Evolutionary conservation across 768 basidiomycete genomes (phyloP), one percentile per base, ranked within the genome.

Genomic region (Lactifluus hygrophoroides): DNA sequence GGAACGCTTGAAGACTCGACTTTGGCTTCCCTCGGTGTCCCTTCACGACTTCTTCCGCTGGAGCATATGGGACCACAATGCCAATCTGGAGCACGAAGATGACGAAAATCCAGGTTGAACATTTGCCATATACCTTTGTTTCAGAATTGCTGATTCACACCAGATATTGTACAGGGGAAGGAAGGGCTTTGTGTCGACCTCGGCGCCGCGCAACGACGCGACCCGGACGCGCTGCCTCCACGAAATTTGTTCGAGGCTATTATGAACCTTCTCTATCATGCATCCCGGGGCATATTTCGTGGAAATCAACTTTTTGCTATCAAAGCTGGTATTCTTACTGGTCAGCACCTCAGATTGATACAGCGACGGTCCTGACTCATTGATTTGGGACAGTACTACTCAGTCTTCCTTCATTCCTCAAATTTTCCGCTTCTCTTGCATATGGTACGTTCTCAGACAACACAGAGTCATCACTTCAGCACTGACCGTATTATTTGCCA

Each of bases 191-290:
- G 70, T 37, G 67, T 74, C 2, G 84, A 86, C 64, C 74, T 88
- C 0, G 85, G 83, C 3, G 64, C 76, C 37, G 78, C 86, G 1
- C 69, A 73, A 16, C 73, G 77, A 3, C 76, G 88, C 27, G 86
- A 90, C 69, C 86, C 88, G 0, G 88, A 90, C 66, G 86, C 85
- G 0, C 69, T 89, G 0, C 86, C 88, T 1, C 88, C 88, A 0
- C 66, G 74, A 2, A 89, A 87, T 62, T 49, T 61, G 2, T 69
- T 87, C 32, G 85, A 89, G 66, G 70, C 66, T 38, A 57, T 76
- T 0, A 76, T 81, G 76, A 75, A 74, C 46, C 65, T 70, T 54
- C 2, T 81, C 1, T 81, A 84, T 66, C 63, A 71, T 14, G 59
- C 69, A 2, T 60, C 74, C 3, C 69, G 68, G 2, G 72, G 73